A percentile compares a stretch with the other conserved stretches of the same genome.
Evolutionary conservation across 805 yeast species (phyloP).

Genomic region (Candida dajiaensis): DNA sequence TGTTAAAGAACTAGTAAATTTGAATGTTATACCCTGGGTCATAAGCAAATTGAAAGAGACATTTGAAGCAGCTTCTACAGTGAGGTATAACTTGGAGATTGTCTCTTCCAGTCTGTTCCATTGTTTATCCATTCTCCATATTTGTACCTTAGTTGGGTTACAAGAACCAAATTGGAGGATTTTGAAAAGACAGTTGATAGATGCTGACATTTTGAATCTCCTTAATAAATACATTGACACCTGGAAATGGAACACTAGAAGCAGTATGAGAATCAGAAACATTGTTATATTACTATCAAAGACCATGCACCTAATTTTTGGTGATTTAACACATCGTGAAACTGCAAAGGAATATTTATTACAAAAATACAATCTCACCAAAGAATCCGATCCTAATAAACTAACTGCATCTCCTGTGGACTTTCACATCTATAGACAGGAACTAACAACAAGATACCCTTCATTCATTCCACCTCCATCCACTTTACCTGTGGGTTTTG

Average conservation of each 20-base stretch:
- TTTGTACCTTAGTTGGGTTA: conserved; percentile 6
- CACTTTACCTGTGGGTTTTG: conserved; percentile 38
- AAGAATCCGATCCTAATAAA: conserved; percentile 24
- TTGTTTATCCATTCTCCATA: conserved; percentile 10
- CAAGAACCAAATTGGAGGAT: conserved; percentile 2
- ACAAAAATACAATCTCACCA: conserved; percentile 30
- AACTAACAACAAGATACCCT: conserved; percentile 71
- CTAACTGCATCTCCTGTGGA: conserved; percentile 74
- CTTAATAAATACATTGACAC: conserved; percentile 49
- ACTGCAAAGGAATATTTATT: conserved; percentile 42
- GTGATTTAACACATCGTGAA: conserved; percentile 38
- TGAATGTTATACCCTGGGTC: conserved; percentile 5
- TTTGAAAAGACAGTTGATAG: conserved; percentile 16
- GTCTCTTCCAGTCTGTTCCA: conserved; percentile 13
- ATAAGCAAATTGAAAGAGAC: conserved; percentile 1
- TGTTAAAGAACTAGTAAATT: conserved; percentile 4
- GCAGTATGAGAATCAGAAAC: conserved; percentile 47
- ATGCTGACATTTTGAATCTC: conserved; percentile 35
- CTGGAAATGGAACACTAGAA: conserved; percentile 55
- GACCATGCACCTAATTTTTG: conserved; percentile 54
- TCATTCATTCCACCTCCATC: conserved; percentile 49
- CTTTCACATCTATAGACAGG: conserved; percentile 74
- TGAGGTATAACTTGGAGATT: conserved; percentile 2
- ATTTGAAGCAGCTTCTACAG: conserved; percentile 6
- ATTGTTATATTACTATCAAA: conserved; percentile 50